These are phyloP conservation scores for Trametes pubescens DNA, from an alignment of 1,284 basidiomycete genomes.

Conservation along the genomic window DNA sequence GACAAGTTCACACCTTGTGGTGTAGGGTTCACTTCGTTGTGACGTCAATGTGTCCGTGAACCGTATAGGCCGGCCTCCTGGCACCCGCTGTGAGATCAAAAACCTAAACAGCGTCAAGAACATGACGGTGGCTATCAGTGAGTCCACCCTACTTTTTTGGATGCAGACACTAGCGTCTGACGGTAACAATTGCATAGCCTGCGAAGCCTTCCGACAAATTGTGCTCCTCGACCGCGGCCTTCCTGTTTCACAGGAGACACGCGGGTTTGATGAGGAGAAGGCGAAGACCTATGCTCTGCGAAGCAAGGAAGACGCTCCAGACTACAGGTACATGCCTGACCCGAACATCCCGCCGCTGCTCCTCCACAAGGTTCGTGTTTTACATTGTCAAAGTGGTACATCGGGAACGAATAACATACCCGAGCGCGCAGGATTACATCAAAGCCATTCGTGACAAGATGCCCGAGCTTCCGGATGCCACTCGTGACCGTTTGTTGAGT, in stretches of 20 bases:
- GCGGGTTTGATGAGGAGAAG: conserved; percentile 87
- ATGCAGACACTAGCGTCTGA: conserved; percentile 9
- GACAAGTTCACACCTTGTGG: neutral
- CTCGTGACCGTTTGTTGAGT: conserved; percentile 62
- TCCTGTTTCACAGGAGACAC: conserved; percentile 83
- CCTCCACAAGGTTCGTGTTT: conserved; percentile 60
- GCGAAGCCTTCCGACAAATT: conserved; percentile 80
- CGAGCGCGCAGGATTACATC: conserved; percentile 62
- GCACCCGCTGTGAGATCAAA: conserved; percentile 96
- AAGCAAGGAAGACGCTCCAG: conserved; percentile 92
- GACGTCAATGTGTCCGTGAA: conserved; percentile 97
- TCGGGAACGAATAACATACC: conserved; percentile 1
- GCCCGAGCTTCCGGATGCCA: conserved; percentile 83
- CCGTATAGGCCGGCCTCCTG: conserved; percentile 66
- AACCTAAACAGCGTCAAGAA: conserved; percentile 95
- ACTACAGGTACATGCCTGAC: conserved; percentile 99
- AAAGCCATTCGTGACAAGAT: conserved; percentile 61
- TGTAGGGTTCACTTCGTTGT: conserved; percentile 90
- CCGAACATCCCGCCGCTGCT: conserved; percentile 87
- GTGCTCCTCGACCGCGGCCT: conserved; percentile 58
- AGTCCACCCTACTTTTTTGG: conserved; percentile 38
- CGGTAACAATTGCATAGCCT: conserved; percentile 46
- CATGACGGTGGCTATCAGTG: conserved; percentile 88
- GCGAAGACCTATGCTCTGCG: conserved; percentile 86
- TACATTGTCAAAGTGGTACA: neutral